Evolutionary conservation across 75 land plant species (phyloP), one percentile per base, ranked within the genome.

Genomic region (Cryptomeria japonica): DNA sequence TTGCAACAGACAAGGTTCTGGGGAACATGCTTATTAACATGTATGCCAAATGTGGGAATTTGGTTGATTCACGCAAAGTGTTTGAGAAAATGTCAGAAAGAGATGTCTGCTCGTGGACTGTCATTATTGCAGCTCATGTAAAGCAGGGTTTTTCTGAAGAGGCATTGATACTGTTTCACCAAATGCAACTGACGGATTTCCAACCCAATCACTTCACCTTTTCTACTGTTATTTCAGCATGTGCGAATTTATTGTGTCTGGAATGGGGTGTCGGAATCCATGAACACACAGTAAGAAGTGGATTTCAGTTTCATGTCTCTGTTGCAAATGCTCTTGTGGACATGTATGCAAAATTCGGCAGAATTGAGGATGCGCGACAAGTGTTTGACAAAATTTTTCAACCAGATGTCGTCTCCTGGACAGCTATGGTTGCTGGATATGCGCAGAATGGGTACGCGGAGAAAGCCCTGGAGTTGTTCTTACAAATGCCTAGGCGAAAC

Each of bases 301-400:
- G 85, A 68, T 80, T 90, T 75, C 76, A 32, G 41, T 19, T 88
- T 14, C 93, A 93, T 72, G 37, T 44, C 1, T 70, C 91, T 18
- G 89, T 89, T 2, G 85, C 79, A 39, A 96, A 94, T 80, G 87
- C 95, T 16, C 96, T 96, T 47, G 38, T 94, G 31, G 89, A 88
- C 49, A 89, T 96, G 95, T 96, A 96, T 90, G 90, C 92, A 16
- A 93, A 93, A 83, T 92, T 92, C 78, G 87, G 91, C 1, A 82
- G 44, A 39, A 56, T 95, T 75, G 56, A 89, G 49, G 86, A 90
- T 13, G 86, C 93, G 15, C 85, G 46, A 38, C 19, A 38, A 56
- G 75, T 93, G 38, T 95, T 95, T 80, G 82, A 93, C 39, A 76
- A 72, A 84, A 94, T 94, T 93, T 6, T 8, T 14, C 38, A 87